Evolutionary conservation across 139 green algal genomes (phyloP).

Genomic region (Chlamydomonas sp.): DNA sequence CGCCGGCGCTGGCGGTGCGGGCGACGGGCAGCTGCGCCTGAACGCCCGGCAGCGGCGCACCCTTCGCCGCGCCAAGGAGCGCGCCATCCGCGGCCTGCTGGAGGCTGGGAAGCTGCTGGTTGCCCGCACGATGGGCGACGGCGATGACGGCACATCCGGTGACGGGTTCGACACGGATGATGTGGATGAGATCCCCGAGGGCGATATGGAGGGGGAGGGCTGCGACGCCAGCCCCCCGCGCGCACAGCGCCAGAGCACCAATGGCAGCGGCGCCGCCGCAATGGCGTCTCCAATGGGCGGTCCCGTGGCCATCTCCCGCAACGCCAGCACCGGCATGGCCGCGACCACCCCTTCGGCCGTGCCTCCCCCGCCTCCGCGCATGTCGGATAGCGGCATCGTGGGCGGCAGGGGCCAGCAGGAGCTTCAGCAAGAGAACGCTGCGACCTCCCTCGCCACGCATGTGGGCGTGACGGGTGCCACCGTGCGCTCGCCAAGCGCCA

Average conservation of each 20-base stretch:
- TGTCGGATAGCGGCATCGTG: too few species aligned
- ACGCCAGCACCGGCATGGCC: too few species aligned
- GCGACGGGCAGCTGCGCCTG: slow-evolving; percentile 48
- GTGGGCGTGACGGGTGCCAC: too few species aligned
- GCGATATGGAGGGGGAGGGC: neutral
- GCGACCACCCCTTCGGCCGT: too few species aligned
- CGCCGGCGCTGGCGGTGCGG: neutral
- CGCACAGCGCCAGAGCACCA: neutral
- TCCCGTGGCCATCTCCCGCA: too few species aligned
- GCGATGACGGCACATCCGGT: neutral
- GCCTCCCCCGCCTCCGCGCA: too few species aligned
- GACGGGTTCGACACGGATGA: slow-evolving; percentile 22
- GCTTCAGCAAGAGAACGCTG: too few species aligned
- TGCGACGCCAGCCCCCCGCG: slow-evolving; percentile 3
- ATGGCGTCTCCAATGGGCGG: too few species aligned
- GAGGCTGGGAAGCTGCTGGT: slow-evolving; percentile 59
- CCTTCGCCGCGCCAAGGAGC: slow-evolving; percentile 63
- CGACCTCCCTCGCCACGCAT: too few species aligned
- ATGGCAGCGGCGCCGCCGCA: too few species aligned
- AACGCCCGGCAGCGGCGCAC: slow-evolving; percentile 73
- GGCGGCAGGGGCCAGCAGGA: too few species aligned
- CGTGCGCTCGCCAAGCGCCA: neutral
- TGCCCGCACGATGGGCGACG: slow-evolving; percentile 2
- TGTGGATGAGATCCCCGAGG: neutral
- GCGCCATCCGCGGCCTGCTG: slow-evolving; percentile 61